Percentiles rank a stretch among this genome's conserved stretches.
Evolutionary conservation across 768 basidiomycete genomes (phyloP).

Genomic region (Boletellus sp.): DNA sequence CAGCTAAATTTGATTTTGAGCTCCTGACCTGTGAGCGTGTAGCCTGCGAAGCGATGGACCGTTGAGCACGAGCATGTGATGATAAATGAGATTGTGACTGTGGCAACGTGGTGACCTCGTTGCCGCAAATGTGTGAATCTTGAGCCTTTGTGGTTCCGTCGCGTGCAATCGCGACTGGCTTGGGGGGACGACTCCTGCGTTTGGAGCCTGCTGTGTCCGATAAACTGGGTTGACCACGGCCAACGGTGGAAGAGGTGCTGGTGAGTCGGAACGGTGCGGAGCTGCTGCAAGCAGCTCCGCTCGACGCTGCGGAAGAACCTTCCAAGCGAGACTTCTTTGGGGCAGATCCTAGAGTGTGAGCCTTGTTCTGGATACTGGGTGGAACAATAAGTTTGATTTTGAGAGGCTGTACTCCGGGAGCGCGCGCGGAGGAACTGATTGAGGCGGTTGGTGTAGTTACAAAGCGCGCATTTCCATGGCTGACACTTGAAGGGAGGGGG

Average conservation of each 20-base stretch:
- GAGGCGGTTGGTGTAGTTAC: conserved; percentile 38
- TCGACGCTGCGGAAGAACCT: conserved; percentile 33
- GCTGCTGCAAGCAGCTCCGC: conserved; percentile 34
- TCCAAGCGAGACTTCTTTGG: conserved; percentile 29
- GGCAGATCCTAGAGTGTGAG: conserved; percentile 24
- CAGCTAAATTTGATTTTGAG: conserved; percentile 28
- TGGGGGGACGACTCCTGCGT: conserved; percentile 57
- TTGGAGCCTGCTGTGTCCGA: conserved; percentile 33
- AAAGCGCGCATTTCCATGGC: conserved; percentile 36
- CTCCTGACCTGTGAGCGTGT: conserved; percentile 22
- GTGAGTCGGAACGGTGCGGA: conserved; percentile 11
- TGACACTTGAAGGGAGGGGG: conserved; percentile 27
- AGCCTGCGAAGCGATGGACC: conserved; percentile 22
- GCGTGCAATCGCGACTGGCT: conserved; percentile 38
- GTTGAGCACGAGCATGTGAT: conserved; percentile 21
- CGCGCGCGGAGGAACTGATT: conserved; percentile 30
- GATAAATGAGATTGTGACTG: conserved; percentile 35
- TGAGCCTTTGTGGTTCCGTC: conserved; percentile 12
- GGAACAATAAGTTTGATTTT: conserved; percentile 76
- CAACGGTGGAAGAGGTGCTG: conserved; percentile 25
- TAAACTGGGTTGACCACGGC: conserved; percentile 19
- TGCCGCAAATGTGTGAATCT: conserved; percentile 25
- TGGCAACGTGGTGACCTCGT: conserved; percentile 34
- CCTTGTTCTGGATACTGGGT: conserved; percentile 49
- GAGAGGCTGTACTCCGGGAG: conserved; percentile 36